Evolutionary conservation across 2,329 filamentous ascomycete genomes (phyloP).

Genomic region (Hypoxylon sp.): DNA sequence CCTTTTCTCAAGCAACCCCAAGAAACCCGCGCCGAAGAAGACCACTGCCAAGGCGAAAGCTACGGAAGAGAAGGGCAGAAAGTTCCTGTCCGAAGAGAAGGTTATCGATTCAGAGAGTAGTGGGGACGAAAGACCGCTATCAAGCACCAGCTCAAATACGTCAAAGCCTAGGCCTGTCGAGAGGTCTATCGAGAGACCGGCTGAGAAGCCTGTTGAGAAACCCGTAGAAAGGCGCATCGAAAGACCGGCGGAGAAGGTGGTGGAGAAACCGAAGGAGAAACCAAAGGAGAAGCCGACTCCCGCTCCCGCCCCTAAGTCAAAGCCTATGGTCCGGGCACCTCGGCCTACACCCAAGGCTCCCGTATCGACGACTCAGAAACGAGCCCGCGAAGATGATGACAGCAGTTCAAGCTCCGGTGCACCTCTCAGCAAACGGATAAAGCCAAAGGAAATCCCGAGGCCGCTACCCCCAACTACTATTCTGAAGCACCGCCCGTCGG

Average conservation of each 20-base stretch:
- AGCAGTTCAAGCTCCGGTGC: conserved; percentile 73
- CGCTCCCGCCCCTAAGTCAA: conserved; percentile 51
- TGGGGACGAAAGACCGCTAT: conserved; percentile 64
- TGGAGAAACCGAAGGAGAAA: conserved; percentile 42
- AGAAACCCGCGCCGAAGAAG: conserved; percentile 60
- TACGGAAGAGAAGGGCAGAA: conserved; percentile 59
- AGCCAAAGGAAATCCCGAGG: conserved; percentile 60
- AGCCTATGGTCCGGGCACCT: conserved; percentile 53
- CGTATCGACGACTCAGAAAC: conserved; percentile 63
- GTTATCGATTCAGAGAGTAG: conserved; percentile 70
- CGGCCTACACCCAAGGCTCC: conserved; percentile 51
- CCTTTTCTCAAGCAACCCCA: conserved; percentile 62
- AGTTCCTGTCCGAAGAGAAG: conserved; percentile 69
- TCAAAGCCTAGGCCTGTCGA: conserved; percentile 54
- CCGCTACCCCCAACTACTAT: conserved; percentile 54
- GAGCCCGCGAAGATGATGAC: conserved; percentile 67
- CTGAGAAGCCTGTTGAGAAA: conserved; percentile 40
- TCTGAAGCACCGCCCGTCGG: conserved; percentile 64
- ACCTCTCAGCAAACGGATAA: conserved; percentile 71
- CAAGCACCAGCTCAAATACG: conserved; percentile 55
- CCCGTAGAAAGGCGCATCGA: conserved; percentile 34
- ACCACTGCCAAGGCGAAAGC: conserved; percentile 62
- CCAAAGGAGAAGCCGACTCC: conserved; percentile 49
- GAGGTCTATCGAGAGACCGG: conserved; percentile 41
- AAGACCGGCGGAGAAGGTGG: conserved; percentile 28